A percentile compares a stretch with the other conserved stretches of the same genome.
Evolutionary conservation across 768 basidiomycete genomes (phyloP).

Genomic region (Agrocybe chaxingu): DNA sequence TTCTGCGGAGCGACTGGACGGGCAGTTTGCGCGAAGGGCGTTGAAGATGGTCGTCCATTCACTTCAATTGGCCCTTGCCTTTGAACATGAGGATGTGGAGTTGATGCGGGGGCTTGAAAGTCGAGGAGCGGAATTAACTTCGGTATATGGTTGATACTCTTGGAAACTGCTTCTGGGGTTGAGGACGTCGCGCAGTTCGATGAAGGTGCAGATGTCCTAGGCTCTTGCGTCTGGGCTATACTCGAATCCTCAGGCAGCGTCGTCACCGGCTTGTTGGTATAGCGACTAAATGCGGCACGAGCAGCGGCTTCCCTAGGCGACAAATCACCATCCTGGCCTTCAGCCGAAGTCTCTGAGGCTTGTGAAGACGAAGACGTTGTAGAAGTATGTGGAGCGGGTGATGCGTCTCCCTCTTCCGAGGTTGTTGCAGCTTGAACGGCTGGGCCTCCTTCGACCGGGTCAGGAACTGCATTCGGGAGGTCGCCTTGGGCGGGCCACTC

Average conservation of each 20-base stretch:
- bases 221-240: no score
- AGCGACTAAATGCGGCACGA: slow-evolving; percentile 60
- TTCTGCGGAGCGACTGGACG: no score
- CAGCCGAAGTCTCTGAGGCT: slow-evolving; percentile 1
- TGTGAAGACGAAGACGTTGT: slow-evolving; percentile 7
- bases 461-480: slow-evolving; percentile 1
- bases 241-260: not conserved
- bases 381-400: not conserved
- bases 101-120: slow-evolving; percentile 11
- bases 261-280: slow-evolving; percentile 1
- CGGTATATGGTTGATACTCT: slow-evolving; percentile 2
- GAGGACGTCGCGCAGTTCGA: no score
- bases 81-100: slow-evolving; percentile 2
- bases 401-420: not conserved
- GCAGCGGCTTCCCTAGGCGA: slow-evolving; percentile 51
- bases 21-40: no score
- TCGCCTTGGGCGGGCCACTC: slow-evolving; percentile 49
- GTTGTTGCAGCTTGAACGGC: not conserved
- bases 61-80: not conserved
- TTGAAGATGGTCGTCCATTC: no score
- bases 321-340: slow-evolving; percentile 6
- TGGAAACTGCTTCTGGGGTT: no score
- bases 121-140: slow-evolving; percentile 41
- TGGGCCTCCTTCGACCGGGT: not conserved
- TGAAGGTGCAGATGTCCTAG: no score